Evolutionary conservation across 192 early-diverging fungal genomes (phyloP).

Genomic region (Geranomyces michiganensis): DNA sequence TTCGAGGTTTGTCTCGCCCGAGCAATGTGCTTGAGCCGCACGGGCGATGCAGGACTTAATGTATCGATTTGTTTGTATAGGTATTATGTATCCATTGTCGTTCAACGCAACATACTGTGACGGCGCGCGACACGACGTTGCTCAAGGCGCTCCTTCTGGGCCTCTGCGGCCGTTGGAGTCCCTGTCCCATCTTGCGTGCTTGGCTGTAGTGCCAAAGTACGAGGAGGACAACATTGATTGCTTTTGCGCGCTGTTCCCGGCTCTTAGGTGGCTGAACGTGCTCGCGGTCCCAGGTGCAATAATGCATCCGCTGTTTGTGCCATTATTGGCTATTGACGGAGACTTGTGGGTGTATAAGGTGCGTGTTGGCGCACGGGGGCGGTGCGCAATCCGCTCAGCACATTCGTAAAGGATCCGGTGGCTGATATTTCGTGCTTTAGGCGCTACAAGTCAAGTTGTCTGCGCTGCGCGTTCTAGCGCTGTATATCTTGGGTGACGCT

Average conservation of each 20-base stretch:
- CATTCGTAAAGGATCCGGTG: no score
- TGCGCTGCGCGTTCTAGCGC: constrained; percentile 1
- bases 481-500: background rate
- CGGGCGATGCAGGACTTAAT: background rate
- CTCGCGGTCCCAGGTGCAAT: background rate
- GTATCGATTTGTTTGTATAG: background rate
- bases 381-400: no score
- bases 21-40: background rate
- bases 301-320: background rate
- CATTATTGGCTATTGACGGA: background rate
- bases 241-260: background rate
- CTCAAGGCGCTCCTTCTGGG: no score
- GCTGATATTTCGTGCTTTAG: background rate
- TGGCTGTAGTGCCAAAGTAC: background rate
- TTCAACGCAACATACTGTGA: background rate
- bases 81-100: constrained; percentile 1
- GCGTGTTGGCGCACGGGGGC: no score
- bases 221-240: background rate
- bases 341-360: constrained; percentile 3
- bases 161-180: background rate
- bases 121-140: no score
- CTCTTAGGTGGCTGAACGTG: background rate
- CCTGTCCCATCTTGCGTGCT: background rate
- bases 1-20: constrained; percentile 1
- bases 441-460: background rate